phyloP scores from a whole-genome alignment of 441 rosid genomes.

The Mallotus repandus region DNA sequence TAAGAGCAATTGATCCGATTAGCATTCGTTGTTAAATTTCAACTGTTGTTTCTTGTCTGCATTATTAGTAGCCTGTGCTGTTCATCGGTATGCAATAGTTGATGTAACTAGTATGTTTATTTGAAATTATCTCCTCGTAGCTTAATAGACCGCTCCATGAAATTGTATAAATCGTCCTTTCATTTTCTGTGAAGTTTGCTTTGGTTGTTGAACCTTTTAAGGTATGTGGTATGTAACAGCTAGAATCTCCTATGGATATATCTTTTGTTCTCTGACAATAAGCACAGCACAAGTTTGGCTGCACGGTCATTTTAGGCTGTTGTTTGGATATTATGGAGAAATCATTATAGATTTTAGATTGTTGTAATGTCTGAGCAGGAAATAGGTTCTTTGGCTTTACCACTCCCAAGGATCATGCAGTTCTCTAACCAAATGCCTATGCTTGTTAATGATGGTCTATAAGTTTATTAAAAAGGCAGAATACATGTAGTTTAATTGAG shows the following conservation, averaged over 20 bases:
- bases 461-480: no score
- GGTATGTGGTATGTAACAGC: neutral
- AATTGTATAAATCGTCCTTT: slow-evolving; percentile 15
- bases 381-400: neutral
- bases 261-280: neutral
- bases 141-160: slow-evolving; percentile 5
- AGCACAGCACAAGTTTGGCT: slow-evolving; percentile 13
- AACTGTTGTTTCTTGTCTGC: neutral
- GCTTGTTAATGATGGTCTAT: no score
- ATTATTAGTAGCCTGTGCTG: neutral
- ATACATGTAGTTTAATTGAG: no score
- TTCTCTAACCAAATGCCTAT: no score
- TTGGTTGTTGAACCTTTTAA: neutral
- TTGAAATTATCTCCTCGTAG: slow-evolving; percentile 9
- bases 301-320: neutral
- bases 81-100: slow-evolving; percentile 13
- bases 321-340: neutral
- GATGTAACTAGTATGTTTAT: neutral
- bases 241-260: neutral
- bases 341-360: neutral
- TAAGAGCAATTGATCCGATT: slow-evolving; percentile 36
- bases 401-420: no score
- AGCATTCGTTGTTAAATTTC: neutral
- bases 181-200: neutral
- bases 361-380: neutral